Evolutionary conservation across 202 grass and related monocot genomes (phyloP), one percentile per base, ranked within the genome.

Genomic region (Hordeum pubiflorum): DNA sequence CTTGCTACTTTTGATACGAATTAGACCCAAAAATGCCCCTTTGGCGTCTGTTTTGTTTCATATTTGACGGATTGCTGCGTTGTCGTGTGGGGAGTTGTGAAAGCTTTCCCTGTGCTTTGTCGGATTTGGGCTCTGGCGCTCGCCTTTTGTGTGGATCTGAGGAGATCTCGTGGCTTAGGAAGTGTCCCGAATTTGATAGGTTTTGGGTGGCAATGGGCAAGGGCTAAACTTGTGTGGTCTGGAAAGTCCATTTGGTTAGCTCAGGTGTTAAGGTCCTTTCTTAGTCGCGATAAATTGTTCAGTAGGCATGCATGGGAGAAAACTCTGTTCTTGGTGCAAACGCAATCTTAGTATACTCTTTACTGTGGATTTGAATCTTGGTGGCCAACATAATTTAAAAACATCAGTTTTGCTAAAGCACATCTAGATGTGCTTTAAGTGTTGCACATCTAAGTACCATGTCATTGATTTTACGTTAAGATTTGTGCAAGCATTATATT

Each of bases 101-200:
- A 57, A 18, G 56, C 27, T 5, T 73, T 24, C 32, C 23, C 27
- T 33, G 27, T 27, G 52, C 58, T 85, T 82, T 72, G 41, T 72
- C 26, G n/a, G 75, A 62, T 68, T 83, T 62, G 40, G 20, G 40
- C 74, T 79, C 6, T 59, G 7, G 46, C 20, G 55, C 41, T 22
- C 55, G 58, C 15, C 14, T 62, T 86, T 76, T 75, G 31, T 44
- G 50, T 46, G 75, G 88, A 86, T 86, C 83, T 89, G 75, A 26
- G 18, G 52, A 68, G 88, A 86, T 83, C 79, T 71, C 39, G 55
- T 60, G 39, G 33, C 43, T 74, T 79, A 54, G 15, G 44, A 50
- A 17, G 44, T 50, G 44, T 50, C 44, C 44, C 44, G 15, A 50
- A 50, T 50, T 50, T 14, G 44, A 50, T 50, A 50, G 44, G 44